These are phyloP conservation scores for Eucalyptus globulus DNA, from an alignment of 345 rosid genomes.

Conservation along the genomic window DNA sequence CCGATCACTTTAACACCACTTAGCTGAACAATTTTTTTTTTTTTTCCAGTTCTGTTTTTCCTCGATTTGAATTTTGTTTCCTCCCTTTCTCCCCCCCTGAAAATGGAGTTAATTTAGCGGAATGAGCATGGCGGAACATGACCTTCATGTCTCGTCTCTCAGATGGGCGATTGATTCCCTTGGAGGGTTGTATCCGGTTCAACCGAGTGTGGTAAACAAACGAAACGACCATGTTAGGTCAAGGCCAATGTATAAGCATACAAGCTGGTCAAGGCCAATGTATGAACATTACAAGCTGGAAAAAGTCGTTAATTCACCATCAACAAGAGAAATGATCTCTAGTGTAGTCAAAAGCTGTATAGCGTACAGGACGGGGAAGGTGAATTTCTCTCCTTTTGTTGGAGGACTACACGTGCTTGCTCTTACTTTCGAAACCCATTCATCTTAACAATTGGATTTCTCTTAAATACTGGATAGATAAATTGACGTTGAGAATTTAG, in stretches of 20 bases:
- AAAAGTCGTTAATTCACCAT: background rate
- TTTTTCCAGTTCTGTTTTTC: background rate
- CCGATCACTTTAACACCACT: background rate
- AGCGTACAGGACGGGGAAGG: background rate
- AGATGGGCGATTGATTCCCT: background rate
- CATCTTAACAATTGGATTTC: background rate
- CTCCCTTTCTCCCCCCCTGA: background rate
- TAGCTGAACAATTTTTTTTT: background rate
- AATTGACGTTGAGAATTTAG: background rate
- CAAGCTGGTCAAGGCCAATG: background rate
- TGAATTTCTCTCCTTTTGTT: background rate
- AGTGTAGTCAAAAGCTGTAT: background rate
- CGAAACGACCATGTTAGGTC: background rate
- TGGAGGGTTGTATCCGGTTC: background rate
- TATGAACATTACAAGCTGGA: background rate
- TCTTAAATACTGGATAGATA: background rate
- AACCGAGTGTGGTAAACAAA: background rate
- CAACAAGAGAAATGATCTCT: background rate
- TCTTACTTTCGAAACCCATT: background rate
- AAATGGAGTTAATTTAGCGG: background rate
- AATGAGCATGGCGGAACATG: slow-evolving; percentile 3
- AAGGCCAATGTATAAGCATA: background rate
- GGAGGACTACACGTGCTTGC: background rate
- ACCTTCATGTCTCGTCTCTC: background rate
- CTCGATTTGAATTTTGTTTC: background rate